These are phyloP conservation scores for Periconia sp. DNA, from an alignment of 2,329 filamentous ascomycete species.

Conservation along the genomic window DNA sequence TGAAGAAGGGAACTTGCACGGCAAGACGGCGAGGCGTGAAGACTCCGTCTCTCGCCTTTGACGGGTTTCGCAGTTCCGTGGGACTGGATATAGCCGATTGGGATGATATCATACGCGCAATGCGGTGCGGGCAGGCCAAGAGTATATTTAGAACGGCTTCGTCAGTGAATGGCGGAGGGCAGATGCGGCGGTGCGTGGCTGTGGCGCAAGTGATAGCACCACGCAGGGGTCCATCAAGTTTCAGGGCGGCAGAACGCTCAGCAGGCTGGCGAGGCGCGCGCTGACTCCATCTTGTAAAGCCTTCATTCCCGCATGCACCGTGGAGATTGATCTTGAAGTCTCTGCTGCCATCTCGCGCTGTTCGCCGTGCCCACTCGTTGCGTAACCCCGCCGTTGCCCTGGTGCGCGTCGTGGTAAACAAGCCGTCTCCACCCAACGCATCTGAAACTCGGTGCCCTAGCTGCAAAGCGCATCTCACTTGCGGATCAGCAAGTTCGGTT, in stretches of 20 bases:
- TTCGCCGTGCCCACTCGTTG: slow-evolving; percentile 8
- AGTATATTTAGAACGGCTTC: slow-evolving; percentile 9
- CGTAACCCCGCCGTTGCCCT: slow-evolving; percentile 33
- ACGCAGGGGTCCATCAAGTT: slow-evolving; percentile 2
- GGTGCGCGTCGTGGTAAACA: slow-evolving; percentile 44
- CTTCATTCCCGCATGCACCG: neutral
- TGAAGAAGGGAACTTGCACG: neutral
- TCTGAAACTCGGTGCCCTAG: slow-evolving; percentile 34
- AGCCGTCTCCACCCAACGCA: slow-evolving; percentile 32
- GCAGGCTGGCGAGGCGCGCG: neutral
- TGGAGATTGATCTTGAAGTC: neutral
- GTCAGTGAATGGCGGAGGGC: slow-evolving; percentile 2
- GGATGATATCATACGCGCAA: slow-evolving; percentile 7
- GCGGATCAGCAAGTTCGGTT: slow-evolving; percentile 26
- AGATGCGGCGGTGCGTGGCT: slow-evolving; percentile 12
- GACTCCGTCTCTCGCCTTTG: neutral
- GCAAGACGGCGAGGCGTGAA: neutral
- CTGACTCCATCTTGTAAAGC: neutral
- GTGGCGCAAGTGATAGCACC: neutral
- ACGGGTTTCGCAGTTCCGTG: neutral
- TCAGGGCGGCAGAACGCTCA: slow-evolving; percentile 5
- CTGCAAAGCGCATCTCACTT: slow-evolving; percentile 21
- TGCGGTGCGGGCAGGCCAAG: too few relatives aligned
- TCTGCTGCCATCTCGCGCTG: slow-evolving; percentile 1
- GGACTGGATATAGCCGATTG: neutral